These are phyloP conservation scores for Talaromyces sp. DNA, from an alignment of 2,329 filamentous ascomycete genomes.

Conservation along the genomic window DNA sequence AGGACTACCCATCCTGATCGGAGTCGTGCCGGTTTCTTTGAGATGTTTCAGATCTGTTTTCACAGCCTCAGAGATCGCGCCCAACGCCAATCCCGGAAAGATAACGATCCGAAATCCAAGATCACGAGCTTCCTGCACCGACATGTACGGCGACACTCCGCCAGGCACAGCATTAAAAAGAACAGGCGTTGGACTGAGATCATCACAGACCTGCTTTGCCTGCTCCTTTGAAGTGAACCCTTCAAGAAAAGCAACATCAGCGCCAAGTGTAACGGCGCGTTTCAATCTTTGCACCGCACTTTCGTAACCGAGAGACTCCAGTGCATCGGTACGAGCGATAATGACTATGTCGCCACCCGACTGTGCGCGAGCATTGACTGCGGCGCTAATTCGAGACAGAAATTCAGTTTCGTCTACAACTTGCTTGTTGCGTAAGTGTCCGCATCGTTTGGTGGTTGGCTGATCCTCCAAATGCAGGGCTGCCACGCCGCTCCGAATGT, in stretches of 20 bases:
- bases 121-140: conserved; percentile 25
- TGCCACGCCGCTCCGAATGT: conserved; percentile 47
- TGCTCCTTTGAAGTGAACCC: conserved; percentile 26
- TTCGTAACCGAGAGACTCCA: conserved; percentile 26
- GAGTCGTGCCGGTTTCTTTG: conserved; percentile 23
- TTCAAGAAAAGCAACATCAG: conserved; percentile 31
- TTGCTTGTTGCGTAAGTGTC: conserved; percentile 35
- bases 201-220: conserved; percentile 21
- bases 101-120: conserved; percentile 34
- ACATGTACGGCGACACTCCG: conserved; percentile 27
- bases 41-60: conserved; percentile 20
- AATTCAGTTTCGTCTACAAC: conserved; percentile 22
- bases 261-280: conserved; percentile 25
- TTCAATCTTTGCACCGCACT: conserved; percentile 26
- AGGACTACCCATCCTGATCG: conserved; percentile 14
- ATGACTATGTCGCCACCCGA: conserved; percentile 29
- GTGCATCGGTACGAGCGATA: conserved; percentile 32
- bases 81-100: conserved; percentile 27
- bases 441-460: conserved; percentile 39
- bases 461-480: conserved; percentile 52
- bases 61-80: conserved; percentile 23
- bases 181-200: conserved; percentile 26
- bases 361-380: conserved; percentile 26
- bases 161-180: conserved; percentile 34
- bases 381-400: conserved; percentile 22